Base-by-base conservation (phyloP, 306 rosid genomes). In the Lotus japonicus region DNA sequence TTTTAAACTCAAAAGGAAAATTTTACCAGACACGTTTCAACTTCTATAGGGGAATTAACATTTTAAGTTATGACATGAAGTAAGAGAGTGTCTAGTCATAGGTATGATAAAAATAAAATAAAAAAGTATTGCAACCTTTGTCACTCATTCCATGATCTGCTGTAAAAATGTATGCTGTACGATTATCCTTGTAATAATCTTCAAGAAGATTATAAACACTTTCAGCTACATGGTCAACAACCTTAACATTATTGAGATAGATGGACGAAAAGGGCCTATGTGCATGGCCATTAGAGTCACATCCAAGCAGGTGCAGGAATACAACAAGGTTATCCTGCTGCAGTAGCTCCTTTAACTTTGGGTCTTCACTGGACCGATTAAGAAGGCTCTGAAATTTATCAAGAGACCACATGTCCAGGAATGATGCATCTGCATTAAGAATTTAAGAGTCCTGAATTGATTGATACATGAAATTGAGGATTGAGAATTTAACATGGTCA, bases 111-210 rank as follows among this genome's bases (percentile, higher is more conserved):
- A 70, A 21, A 42, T 5, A 38, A 38, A 21, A 48, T 4, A 0
- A 38, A 17, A 42, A 7, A 33, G 21, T 72, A 58, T 44, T 73
- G 70, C 65, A 70, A 91, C 97, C 97, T 84, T 91, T 91, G 72
- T 91, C 97, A 57, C 88, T 84, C 97, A 91, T 91, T 72, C 97
- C 97, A 76, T 91, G 97, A 70, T 91, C 97, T 63, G 97, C 97
- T 15, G 97, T 91, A 59, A 91, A 91, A 67, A 91, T 76, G 66
- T 84, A 91, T 26, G 96, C 50, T 55, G 97, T 88, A 19, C 80
- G 86, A 58, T 86, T 84, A 73, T 91, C 97, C 85, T 59, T 79
- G 81, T 72, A 91, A 80, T 88, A 86, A 69, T 86, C 89, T 83
- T 91, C 69, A 57, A 91, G 65, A 68, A 91, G 86, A 72, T 85